Evolutionary conservation across 2,329 filamentous ascomycete species (phyloP).

Genomic region (Pyricularia pennisetigena): DNA sequence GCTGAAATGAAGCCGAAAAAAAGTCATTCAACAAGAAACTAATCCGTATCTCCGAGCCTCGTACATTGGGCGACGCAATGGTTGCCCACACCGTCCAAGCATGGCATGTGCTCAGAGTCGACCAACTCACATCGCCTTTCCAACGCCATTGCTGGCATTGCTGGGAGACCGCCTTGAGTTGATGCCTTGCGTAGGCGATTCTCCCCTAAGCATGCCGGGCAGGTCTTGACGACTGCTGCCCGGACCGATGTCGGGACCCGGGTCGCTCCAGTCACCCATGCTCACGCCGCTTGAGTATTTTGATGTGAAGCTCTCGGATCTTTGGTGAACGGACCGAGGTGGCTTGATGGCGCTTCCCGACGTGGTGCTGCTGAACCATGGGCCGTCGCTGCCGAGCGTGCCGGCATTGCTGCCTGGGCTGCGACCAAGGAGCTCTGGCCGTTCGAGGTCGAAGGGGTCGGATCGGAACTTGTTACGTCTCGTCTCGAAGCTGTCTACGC

Average conservation of each 20-base stretch:
- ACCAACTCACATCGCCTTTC: conserved; percentile 11
- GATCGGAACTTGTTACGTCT: conserved; percentile 45
- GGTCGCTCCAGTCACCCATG: conserved; percentile 39
- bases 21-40: neutral
- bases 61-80: neutral
- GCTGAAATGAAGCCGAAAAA: neutral
- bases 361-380: conserved; percentile 7
- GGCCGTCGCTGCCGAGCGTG: conserved; percentile 13
- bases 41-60: neutral
- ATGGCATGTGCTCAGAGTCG: neutral
- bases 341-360: conserved; percentile 12
- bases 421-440: conserved; percentile 30
- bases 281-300: conserved; percentile 42
- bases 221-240: conserved; percentile 16
- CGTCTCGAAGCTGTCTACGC: conserved; percentile 27
- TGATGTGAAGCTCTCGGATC: conserved; percentile 25
- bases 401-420: conserved; percentile 19
- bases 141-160: conserved; percentile 9
- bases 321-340: conserved; percentile 22
- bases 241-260: conserved; percentile 42
- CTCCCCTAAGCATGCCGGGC: conserved; percentile 1
- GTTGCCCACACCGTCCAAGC: neutral
- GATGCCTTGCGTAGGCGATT: conserved; percentile 12
- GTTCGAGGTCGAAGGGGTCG: conserved; percentile 56
- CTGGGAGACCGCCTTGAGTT: conserved; percentile 8